Evolutionary conservation across 2,329 filamentous ascomycete species (phyloP).

Genomic region (Volutella citrinella): DNA sequence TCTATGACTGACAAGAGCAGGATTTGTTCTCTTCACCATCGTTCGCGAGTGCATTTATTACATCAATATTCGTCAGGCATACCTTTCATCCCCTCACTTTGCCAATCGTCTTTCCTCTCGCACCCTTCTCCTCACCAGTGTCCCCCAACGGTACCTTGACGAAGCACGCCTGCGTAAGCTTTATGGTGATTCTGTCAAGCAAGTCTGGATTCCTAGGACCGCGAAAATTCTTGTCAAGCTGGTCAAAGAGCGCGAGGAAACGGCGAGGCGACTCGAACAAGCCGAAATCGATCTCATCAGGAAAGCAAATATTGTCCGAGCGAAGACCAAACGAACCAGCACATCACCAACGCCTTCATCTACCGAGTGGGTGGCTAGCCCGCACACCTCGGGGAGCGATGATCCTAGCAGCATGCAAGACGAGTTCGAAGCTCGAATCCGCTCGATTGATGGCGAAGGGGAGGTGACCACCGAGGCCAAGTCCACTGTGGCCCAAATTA

Average conservation of each 20-base stretch:
- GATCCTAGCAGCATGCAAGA: constrained; percentile 10
- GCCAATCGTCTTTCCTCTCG: constrained; percentile 83
- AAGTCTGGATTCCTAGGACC: constrained; percentile 80
- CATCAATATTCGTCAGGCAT: constrained; percentile 90
- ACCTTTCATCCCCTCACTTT: constrained; percentile 81
- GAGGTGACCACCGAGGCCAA: constrained; percentile 11
- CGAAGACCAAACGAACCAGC: constrained; percentile 44
- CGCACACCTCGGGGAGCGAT: constrained; percentile 12
- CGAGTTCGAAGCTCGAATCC: constrained; percentile 1
- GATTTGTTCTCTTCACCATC: constrained; percentile 85
- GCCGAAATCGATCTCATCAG: constrained; percentile 86
- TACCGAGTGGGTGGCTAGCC: constrained; percentile 10
- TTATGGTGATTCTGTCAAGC: constrained; percentile 78
- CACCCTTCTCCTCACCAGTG: constrained; percentile 84
- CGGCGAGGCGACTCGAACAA: constrained; percentile 76
- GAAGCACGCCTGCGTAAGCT: constrained; percentile 74
- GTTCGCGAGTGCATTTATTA: constrained; percentile 87
- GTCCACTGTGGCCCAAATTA: constrained; percentile 11
- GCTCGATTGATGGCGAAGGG: constrained; percentile 5
- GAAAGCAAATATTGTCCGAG: constrained; percentile 67
- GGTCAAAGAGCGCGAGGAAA: constrained; percentile 77
- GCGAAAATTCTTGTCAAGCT: constrained; percentile 74
- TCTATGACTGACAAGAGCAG: constrained; percentile 34
- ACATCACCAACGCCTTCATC: constrained; percentile 9
- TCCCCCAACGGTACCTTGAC: constrained; percentile 75